A percentile compares a stretch with the other conserved stretches of the same genome.
Evolutionary conservation across 306 rosid species (phyloP).

Genomic region (Amphicarpaea edgeworthii): DNA sequence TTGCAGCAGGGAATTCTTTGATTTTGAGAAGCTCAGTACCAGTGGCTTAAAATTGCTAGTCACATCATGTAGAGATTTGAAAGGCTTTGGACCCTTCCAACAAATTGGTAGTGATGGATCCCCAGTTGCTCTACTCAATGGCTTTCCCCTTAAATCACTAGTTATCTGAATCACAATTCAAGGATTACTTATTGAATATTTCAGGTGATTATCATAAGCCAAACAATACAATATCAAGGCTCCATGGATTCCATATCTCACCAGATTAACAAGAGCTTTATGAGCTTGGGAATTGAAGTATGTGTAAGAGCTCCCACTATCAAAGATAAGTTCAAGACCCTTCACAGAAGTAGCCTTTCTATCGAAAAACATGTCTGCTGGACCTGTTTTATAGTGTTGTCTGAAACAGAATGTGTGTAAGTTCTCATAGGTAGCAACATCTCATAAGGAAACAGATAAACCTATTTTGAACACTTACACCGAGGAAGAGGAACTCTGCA

Average conservation of each 20-base stretch:
- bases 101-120: conserved; percentile 69
- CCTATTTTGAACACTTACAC: conserved; percentile 56
- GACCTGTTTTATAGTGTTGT: conserved; percentile 70
- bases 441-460: not conserved
- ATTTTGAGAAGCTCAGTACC: conserved; percentile 55
- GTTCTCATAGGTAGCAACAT: not conserved
- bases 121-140: conserved; percentile 49
- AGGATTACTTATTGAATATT: conserved; percentile 12
- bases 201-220: not conserved
- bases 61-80: conserved; percentile 60
- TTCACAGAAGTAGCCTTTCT: conserved; percentile 61
- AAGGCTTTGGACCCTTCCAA: conserved; percentile 81
- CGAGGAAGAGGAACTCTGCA: conserved; percentile 40
- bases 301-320: conserved; percentile 90
- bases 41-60: conserved; percentile 63
- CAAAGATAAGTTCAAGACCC: conserved; percentile 68
- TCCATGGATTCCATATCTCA: conserved; percentile 45
- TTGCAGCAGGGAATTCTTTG: conserved; percentile 53
- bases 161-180: conserved; percentile 55
- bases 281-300: conserved; percentile 69
- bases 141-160: conserved; percentile 64
- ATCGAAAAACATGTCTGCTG: conserved; percentile 66
- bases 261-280: conserved; percentile 53
- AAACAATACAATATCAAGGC: not conserved
- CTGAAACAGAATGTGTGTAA: conserved; percentile 51